Conservation (phyloP, 73 alveolate genomes). For the Paramecium sexaurelia region DNA sequence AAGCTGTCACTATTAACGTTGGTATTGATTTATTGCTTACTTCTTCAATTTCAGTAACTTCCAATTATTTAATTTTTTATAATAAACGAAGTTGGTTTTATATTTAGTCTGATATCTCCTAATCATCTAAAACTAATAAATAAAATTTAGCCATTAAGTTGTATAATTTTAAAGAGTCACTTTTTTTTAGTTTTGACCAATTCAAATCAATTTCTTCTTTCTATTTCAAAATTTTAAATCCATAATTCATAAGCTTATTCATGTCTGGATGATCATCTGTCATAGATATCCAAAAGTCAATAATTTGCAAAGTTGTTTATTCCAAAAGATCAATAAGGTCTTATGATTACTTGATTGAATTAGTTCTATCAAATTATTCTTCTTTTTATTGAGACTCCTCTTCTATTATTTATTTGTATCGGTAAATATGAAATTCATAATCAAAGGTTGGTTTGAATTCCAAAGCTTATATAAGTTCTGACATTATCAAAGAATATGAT, state of each 20-base stretch:
- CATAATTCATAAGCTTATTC: not conserved
- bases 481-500: not conserved
- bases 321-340: not conserved
- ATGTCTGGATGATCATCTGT: slow-evolving; percentile 53
- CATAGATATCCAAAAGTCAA: slow-evolving; percentile 52
- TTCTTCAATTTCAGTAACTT: slow-evolving; percentile 8
- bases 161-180: not conserved
- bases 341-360: not conserved
- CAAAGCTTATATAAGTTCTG: slow-evolving; percentile 7
- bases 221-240: not conserved
- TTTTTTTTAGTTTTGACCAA: not conserved
- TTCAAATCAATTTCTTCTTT: not conserved
- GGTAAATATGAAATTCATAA: slow-evolving; percentile 39
- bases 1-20: not conserved
- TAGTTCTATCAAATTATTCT: not conserved
- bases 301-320: not conserved
- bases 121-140: slow-evolving; percentile 1
- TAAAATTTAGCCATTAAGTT: slow-evolving; percentile 3
- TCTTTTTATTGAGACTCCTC: not conserved
- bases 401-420: slow-evolving; percentile 44
- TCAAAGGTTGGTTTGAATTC: slow-evolving; percentile 29
- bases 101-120: not conserved
- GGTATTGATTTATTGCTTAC: not conserved
- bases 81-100: not conserved
- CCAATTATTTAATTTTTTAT: not conserved